Evolutionary conservation across 306 rosid species (phyloP).

Genomic region (Quillaja saponaria): DNA sequence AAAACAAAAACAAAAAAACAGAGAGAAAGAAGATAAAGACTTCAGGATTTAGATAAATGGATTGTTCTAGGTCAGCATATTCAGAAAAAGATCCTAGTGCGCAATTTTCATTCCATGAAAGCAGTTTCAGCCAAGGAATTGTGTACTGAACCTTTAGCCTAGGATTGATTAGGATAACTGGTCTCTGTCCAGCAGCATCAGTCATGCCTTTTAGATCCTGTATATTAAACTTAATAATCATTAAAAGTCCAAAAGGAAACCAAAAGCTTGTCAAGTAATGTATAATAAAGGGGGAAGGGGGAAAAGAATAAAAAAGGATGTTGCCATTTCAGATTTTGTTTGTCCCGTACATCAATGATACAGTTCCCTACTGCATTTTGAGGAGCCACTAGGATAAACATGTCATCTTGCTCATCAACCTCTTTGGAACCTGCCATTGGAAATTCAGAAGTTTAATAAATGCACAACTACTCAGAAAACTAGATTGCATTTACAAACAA

Average conservation of each 20-base stretch:
- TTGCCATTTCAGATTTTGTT: constrained; percentile 19
- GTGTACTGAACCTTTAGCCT: constrained; percentile 70
- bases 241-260: constrained; percentile 8
- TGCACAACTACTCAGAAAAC: constrained; percentile 24
- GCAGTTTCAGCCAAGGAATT: constrained; percentile 18
- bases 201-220: constrained; percentile 96
- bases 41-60: too few relatives aligned
- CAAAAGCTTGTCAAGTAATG: too few relatives aligned
- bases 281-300: too few relatives aligned
- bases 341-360: constrained; percentile 75
- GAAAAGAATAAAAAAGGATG: neutral
- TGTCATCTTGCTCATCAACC: constrained; percentile 86
- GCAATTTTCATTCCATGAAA: constrained; percentile 28
- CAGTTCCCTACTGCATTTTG: constrained; percentile 99
- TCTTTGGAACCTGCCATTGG: constrained; percentile 74
- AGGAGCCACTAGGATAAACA: constrained; percentile 91
- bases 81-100: too few relatives aligned
- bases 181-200: constrained; percentile 78
- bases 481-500: constrained; percentile 14
- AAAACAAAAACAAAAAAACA: too few relatives aligned
- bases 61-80: too few relatives aligned
- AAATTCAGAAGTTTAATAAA: constrained; percentile 28
- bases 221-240: constrained; percentile 34
- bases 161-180: constrained; percentile 81
- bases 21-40: too few relatives aligned